Percentiles rank a stretch among this genome's conserved stretches.
Conservation (phyloP, 106 monocot species). For the Narthecium ossifragum region DNA sequence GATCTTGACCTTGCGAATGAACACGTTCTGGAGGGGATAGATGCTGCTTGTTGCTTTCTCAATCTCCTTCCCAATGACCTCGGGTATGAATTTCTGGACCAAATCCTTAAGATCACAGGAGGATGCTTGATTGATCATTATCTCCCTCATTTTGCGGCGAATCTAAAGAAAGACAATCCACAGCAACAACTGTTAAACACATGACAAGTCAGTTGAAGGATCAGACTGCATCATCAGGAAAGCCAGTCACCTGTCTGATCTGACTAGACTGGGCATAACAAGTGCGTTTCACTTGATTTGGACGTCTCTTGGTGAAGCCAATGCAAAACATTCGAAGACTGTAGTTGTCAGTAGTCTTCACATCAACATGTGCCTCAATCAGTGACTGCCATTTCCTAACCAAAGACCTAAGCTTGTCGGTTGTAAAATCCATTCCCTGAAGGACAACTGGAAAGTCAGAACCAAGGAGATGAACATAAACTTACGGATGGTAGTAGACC, state of each 20-base stretch:
- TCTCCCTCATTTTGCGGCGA: slow-evolving; percentile 80
- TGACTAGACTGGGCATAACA: slow-evolving; percentile 88
- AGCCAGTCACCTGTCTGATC: slow-evolving; percentile 55
- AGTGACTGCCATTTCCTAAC: slow-evolving; percentile 88
- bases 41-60: slow-evolving; percentile 77
- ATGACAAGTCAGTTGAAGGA: not conserved
- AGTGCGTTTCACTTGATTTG: slow-evolving; percentile 90
- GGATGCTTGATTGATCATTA: slow-evolving; percentile 71
- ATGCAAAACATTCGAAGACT: slow-evolving; percentile 85
- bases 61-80: slow-evolving; percentile 79
- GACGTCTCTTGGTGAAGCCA: slow-evolving; percentile 81
- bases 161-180: slow-evolving; percentile 31
- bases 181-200: not conserved
- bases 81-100: slow-evolving; percentile 77
- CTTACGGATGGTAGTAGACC: not conserved
- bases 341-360: slow-evolving; percentile 88
- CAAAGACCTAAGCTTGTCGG: slow-evolving; percentile 79
- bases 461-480: not conserved
- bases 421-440: slow-evolving; percentile 87
- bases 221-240: not conserved
- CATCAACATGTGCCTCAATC: slow-evolving; percentile 94
- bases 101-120: slow-evolving; percentile 68
- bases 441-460: not conserved
- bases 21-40: slow-evolving; percentile 76
- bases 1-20: slow-evolving; percentile 83